Conservation (phyloP, 129 eudicot species). For the Centella asiatica region DNA sequence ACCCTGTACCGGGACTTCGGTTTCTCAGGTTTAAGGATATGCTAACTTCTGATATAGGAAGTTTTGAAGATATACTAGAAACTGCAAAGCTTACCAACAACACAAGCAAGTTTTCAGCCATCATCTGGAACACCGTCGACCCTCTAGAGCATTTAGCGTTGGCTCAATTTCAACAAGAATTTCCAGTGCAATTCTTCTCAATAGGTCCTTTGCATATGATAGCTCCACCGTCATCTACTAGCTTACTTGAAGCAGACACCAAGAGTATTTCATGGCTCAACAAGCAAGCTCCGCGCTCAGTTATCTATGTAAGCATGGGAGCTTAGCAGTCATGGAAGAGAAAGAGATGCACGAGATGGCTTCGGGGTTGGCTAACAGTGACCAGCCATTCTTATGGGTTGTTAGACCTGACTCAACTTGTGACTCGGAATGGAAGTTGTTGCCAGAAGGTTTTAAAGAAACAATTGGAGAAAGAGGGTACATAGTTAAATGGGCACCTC, state of each 20-base stretch:
- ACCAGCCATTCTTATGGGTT: slow-evolving; percentile 57
- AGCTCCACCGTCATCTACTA: slow-evolving; percentile 23
- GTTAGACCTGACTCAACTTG: slow-evolving; percentile 33
- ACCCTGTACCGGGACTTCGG: slow-evolving; percentile 21
- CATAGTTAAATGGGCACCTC: slow-evolving; percentile 71
- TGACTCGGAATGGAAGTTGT: slow-evolving; percentile 25
- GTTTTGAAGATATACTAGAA: slow-evolving; percentile 5
- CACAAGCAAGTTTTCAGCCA: slow-evolving; percentile 27
- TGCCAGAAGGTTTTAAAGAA: slow-evolving; percentile 28
- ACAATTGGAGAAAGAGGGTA: slow-evolving; percentile 27
- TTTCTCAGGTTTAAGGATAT: slow-evolving; percentile 46
- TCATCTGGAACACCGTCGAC: slow-evolving; percentile 45
- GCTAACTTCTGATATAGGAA: slow-evolving; percentile 15
- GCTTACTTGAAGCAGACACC: slow-evolving; percentile 37
- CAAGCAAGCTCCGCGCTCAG: slow-evolving; percentile 40
- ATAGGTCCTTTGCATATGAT: slow-evolving; percentile 46
- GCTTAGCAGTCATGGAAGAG: slow-evolving; percentile 27
- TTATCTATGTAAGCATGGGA: slow-evolving; percentile 58
- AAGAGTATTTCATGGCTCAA: slow-evolving; percentile 45
- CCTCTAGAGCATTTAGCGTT: slow-evolving; percentile 31
- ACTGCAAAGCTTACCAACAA: neutral
- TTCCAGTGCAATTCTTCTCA: slow-evolving; percentile 32
- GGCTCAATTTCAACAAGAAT: slow-evolving; percentile 22
- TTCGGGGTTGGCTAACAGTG: slow-evolving; percentile 52
- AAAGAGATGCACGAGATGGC: slow-evolving; percentile 38